Conservation (phyloP, 345 rosid genomes). For the Populus pruinosa region DNA sequence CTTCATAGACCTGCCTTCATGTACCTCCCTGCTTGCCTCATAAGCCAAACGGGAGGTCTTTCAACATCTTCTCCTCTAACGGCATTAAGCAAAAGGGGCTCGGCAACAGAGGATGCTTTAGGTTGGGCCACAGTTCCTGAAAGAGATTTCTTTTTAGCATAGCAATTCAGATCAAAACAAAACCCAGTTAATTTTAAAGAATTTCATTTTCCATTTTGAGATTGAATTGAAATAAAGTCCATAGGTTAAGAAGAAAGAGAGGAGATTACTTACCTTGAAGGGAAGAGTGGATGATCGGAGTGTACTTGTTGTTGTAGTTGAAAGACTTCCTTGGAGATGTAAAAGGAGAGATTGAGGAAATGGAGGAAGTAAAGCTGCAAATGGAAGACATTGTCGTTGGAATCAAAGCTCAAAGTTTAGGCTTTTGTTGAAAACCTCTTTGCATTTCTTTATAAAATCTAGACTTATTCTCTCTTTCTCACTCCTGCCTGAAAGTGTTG, state of each 20-base stretch:
- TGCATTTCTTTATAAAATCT: no score
- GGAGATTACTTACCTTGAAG: conserved; percentile 61
- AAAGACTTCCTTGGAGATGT: conserved; percentile 31
- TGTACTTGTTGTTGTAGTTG: conserved; percentile 32
- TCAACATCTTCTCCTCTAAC: conserved; percentile 87
- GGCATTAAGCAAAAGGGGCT: conserved; percentile 88
- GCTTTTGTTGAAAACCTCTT: no score
- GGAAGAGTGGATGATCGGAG: conserved; percentile 51
- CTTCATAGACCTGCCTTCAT: conserved; percentile 83
- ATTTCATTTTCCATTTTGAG: not conserved
- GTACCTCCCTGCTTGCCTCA: conserved; percentile 99
- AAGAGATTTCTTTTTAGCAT: conserved; percentile 5
- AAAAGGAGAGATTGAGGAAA: conserved; percentile 45
- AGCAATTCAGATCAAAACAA: not conserved
- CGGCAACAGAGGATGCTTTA: conserved; percentile 40
- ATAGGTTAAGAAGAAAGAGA: not conserved
- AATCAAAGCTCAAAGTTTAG: no score
- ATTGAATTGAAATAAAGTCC: not conserved
- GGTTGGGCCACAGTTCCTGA: conserved; percentile 58
- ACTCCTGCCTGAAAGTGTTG: no score
- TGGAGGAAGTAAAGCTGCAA: conserved; percentile 21
- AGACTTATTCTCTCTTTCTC: no score
- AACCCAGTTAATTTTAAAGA: not conserved
- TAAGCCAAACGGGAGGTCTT: conserved; percentile 99
- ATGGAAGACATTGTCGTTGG: conserved; percentile 38